Conservation (phyloP, 2,329 filamentous ascomycete species). For the Aplosporella prunicola region DNA sequence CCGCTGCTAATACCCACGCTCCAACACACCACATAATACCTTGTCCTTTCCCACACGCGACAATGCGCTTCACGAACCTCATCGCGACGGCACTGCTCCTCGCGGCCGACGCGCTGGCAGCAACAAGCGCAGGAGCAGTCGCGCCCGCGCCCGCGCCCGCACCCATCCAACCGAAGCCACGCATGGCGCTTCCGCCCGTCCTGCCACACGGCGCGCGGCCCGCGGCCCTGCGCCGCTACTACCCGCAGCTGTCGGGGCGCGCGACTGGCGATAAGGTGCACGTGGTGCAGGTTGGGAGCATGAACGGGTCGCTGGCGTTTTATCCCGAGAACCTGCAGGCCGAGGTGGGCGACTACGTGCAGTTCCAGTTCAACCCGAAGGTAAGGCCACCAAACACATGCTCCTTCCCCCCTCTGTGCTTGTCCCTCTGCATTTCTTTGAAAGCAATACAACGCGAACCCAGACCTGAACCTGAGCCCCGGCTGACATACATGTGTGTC, state of each 20-base stretch:
- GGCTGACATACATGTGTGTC: neutral
- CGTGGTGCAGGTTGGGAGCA: conserved; percentile 55
- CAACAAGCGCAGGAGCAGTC: too few relatives aligned
- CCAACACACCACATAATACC: neutral
- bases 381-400: conserved; percentile 26
- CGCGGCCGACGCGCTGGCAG: neutral
- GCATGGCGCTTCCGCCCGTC: conserved; percentile 7
- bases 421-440: neutral
- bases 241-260: neutral
- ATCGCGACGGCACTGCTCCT: neutral
- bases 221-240: neutral
- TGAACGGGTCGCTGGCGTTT: conserved; percentile 47
- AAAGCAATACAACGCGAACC: neutral
- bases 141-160: conserved; percentile 4
- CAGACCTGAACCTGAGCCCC: neutral
- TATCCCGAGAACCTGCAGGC: conserved; percentile 57
- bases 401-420: too few relatives aligned
- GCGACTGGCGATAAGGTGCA: conserved; percentile 35
- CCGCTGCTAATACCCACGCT: neutral
- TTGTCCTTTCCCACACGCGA: neutral
- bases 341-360: conserved; percentile 46
- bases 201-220: conserved; percentile 3
- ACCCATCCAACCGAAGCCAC: conserved; percentile 1
- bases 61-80: conserved; percentile 4
- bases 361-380: conserved; percentile 45